These are phyloP conservation scores for Clathrospora elynae DNA, from an alignment of 2,329 filamentous ascomycete genomes.

Conservation along the genomic window DNA sequence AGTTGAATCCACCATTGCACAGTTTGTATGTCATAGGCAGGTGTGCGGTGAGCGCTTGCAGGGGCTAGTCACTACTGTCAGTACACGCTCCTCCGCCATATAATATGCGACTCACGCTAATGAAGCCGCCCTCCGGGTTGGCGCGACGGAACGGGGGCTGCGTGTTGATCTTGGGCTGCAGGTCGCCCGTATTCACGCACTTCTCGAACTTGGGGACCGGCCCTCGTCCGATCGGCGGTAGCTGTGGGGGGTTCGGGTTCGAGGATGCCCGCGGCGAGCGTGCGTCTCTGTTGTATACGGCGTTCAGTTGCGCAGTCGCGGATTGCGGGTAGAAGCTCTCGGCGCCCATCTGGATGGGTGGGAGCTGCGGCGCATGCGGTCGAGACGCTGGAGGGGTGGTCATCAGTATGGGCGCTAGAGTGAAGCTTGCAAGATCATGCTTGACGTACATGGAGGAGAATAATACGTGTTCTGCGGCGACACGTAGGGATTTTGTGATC, in stretches of 20 bases:
- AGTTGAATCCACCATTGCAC: conserved; percentile 97
- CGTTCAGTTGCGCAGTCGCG: conserved; percentile 72
- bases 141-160: conserved; percentile 92
- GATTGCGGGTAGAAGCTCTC: conserved; percentile 75
- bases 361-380: conserved; percentile 70
- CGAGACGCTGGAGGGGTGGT: conserved; percentile 45
- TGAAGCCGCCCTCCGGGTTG: conserved; percentile 95
- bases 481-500: conserved; percentile 65
- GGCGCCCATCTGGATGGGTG: conserved; percentile 70
- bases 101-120: conserved; percentile 71
- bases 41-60: conserved; percentile 93
- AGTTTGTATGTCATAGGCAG: conserved; percentile 96
- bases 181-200: conserved; percentile 71
- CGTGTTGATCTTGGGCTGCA: conserved; percentile 80
- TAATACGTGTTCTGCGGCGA: conserved; percentile 64
- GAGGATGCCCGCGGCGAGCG: conserved; percentile 54
- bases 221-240: conserved; percentile 57
- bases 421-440: conserved; percentile 8
- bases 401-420: conserved; percentile 29
- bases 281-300: conserved; percentile 62
- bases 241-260: conserved; percentile 55
- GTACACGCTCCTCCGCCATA: not conserved
- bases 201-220: conserved; percentile 88
- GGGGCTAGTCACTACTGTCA: conserved; percentile 64
- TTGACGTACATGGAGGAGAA: conserved; percentile 60